Percentiles rank a stretch among this genome's conserved stretches.
phyloP scores from a whole-genome alignment of 208 protist genomes.

The Trypanosoma lewisi region DNA sequence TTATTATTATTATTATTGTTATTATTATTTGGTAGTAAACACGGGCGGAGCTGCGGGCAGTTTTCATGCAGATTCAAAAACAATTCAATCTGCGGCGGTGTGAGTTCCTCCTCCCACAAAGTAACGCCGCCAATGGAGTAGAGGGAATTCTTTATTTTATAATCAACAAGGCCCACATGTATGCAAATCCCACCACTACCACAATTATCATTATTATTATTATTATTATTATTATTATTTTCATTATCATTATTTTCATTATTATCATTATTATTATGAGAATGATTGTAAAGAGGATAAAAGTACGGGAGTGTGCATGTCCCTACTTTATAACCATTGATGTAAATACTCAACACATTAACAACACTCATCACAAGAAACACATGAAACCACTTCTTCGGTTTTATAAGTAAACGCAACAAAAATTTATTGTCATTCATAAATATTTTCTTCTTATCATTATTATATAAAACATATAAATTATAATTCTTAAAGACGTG shows the following conservation, averaged over 20 bases:
- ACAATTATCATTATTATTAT: too few relatives aligned
- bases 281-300: conserved; percentile 30
- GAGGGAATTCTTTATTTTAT: conserved; percentile 31
- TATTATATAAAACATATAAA: conserved; percentile 52
- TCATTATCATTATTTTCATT: too few relatives aligned
- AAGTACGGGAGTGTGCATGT: conserved; percentile 47
- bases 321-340: conserved; percentile 72
- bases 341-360: conserved; percentile 56
- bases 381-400: conserved; percentile 60
- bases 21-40: too few relatives aligned
- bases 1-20: too few relatives aligned
- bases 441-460: conserved; percentile 42
- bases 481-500: conserved; percentile 48
- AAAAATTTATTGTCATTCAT: conserved; percentile 73
- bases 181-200: conserved; percentile 55
- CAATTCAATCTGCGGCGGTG: conserved; percentile 60
- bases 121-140: conserved; percentile 69
- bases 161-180: conserved; percentile 58
- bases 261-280: too few relatives aligned
- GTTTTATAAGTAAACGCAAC: too few relatives aligned
- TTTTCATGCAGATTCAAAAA: conserved; percentile 12
- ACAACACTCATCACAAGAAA: conserved; percentile 56
- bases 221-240: too few relatives aligned
- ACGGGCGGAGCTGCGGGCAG: too few relatives aligned
- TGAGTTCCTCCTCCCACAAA: conserved; percentile 76